These are phyloP conservation scores for Ampelocalamus luodianensis DNA, from an alignment of 176 grass and related monocot species.

Conservation along the genomic window DNA sequence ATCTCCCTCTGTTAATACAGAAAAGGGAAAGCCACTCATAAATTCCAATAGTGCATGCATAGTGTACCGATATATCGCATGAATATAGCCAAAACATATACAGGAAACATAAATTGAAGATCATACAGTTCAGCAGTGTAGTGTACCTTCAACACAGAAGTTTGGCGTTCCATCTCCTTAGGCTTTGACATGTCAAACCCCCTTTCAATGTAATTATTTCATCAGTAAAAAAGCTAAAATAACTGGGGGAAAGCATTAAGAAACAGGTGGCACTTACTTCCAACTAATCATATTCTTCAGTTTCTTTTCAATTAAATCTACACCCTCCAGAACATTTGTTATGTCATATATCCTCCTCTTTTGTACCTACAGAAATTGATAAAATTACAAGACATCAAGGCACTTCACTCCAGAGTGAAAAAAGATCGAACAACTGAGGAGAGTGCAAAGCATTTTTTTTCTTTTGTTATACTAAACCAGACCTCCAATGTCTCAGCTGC, in stretches of 20 bases:
- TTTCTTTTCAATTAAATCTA: slow-evolving; percentile 89
- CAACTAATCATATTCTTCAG: slow-evolving; percentile 86
- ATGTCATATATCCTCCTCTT: slow-evolving; percentile 99
- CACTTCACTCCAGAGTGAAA: slow-evolving; percentile 10
- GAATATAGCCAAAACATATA: slow-evolving; percentile 17
- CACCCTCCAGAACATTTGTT: slow-evolving; percentile 98
- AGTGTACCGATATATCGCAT: not conserved
- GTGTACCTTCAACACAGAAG: slow-evolving; percentile 73
- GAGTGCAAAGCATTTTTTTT: slow-evolving; percentile 21
- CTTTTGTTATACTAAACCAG: slow-evolving; percentile 19
- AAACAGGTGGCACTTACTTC: slow-evolving; percentile 71
- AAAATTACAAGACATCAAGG: slow-evolving; percentile 35
- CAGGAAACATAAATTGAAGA: slow-evolving; percentile 21
- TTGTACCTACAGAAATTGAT: slow-evolving; percentile 71
- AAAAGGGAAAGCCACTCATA: not conserved
- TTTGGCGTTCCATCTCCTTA: slow-evolving; percentile 71
- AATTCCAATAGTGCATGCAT: not conserved
- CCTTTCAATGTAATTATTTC: slow-evolving; percentile 60
- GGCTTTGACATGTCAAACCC: slow-evolving; percentile 80
- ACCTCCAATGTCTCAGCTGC: slow-evolving; percentile 84
- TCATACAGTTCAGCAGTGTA: not conserved
- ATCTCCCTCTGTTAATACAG: not conserved
- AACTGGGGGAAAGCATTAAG: slow-evolving; percentile 4
- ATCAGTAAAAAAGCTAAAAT: slow-evolving; percentile 38
- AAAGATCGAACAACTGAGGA: slow-evolving; percentile 6